Evolutionary conservation across 768 basidiomycete genomes (phyloP).

Genomic region (Hypsizygus marmoreus): DNA sequence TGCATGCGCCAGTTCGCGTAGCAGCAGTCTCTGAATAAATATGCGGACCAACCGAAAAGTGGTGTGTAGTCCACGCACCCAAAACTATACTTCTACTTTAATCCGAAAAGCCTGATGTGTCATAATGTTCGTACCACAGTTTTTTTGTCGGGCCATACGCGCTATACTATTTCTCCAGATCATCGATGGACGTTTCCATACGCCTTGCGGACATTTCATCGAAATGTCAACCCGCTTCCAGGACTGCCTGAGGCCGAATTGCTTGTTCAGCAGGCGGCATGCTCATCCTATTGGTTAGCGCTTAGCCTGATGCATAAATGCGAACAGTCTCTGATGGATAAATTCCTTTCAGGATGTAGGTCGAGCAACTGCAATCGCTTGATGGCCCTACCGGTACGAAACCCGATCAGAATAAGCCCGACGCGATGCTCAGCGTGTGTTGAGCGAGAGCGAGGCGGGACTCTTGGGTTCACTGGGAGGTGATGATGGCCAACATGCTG

Average conservation of each 20-base stretch:
- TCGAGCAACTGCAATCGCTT: slow-evolving; percentile 57
- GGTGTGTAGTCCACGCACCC: no score
- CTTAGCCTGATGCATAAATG: slow-evolving; percentile 7
- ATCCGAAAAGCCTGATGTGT: slow-evolving; percentile 51
- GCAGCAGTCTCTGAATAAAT: slow-evolving; percentile 18
- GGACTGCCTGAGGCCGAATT: slow-evolving; percentile 65
- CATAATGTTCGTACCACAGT: slow-evolving; percentile 57
- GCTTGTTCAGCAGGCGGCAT: slow-evolving; percentile 73
- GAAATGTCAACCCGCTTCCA: slow-evolving; percentile 69
- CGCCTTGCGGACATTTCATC: slow-evolving; percentile 69
- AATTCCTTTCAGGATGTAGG: slow-evolving; percentile 47
- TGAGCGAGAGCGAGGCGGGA: slow-evolving; percentile 29
- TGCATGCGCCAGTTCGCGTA: slow-evolving; percentile 34
- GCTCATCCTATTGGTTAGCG: slow-evolving; percentile 52
- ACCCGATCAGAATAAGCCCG: slow-evolving; percentile 72
- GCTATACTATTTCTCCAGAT: slow-evolving; percentile 42
- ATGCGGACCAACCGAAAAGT: slow-evolving; percentile 4
- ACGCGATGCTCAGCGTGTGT: slow-evolving; percentile 45
- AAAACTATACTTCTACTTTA: background rate
- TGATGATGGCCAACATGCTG: slow-evolving; percentile 4
- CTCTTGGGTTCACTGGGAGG: slow-evolving; percentile 17
- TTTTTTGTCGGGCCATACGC: background rate
- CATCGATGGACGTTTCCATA: slow-evolving; percentile 76
- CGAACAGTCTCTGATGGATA: background rate
- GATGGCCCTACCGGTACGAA: slow-evolving; percentile 69